Percentiles rank a stretch among this genome's conserved stretches.
Conservation (phyloP, 441 rosid genomes). For the Erodium moschatum region DNA sequence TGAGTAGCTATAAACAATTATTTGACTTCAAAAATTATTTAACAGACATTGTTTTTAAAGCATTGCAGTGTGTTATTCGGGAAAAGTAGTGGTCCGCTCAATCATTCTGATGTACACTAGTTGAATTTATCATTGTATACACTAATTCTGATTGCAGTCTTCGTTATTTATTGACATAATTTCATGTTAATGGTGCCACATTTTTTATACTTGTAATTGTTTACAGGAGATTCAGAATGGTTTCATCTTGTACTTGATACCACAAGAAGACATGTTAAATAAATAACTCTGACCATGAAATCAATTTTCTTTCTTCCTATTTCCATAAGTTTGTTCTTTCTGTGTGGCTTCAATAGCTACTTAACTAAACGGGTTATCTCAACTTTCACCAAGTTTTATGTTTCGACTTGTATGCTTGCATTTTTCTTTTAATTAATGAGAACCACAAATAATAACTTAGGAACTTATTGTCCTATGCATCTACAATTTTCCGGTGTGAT, state of each 20-base stretch:
- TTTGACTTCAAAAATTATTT: not conserved
- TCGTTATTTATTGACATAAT: constrained; percentile 5
- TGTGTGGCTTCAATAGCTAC: not conserved
- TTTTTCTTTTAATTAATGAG: not conserved
- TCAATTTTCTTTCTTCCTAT: not conserved
- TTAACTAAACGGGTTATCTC: not conserved
- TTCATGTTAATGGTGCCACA: constrained; percentile 3
- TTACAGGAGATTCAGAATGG: too few species aligned
- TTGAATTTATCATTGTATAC: not conserved
- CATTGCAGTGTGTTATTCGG: not conserved
- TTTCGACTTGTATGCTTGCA: not conserved
- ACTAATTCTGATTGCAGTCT: constrained; percentile 7
- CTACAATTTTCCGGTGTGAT: not conserved
- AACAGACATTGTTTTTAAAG: not conserved
- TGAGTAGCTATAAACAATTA: not conserved
- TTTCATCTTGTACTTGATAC: too few species aligned
- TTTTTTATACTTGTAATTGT: not conserved
- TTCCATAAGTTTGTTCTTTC: not conserved
- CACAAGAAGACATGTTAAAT: too few species aligned
- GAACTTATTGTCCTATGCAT: not conserved
- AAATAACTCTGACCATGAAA: not conserved
- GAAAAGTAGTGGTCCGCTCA: not conserved
- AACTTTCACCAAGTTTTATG: not conserved
- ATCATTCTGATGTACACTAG: not conserved
- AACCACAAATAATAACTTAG: too few species aligned